These are phyloP conservation scores for Fusarium fujikuroi DNA, from an alignment of 2,329 filamentous ascomycete species.

Conservation along the genomic window DNA sequence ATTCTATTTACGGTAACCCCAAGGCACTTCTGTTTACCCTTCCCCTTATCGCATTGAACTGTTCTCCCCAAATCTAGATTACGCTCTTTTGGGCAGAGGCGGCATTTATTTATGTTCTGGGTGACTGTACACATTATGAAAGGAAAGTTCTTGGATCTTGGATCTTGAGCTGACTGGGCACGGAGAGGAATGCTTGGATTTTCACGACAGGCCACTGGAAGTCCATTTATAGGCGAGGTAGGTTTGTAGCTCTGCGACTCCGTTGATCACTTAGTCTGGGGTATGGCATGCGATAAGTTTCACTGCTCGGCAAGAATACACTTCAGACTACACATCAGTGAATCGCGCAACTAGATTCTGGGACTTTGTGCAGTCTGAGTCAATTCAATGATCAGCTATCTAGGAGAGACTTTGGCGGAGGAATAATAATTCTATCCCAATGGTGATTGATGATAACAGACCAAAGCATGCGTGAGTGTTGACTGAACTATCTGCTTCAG, in stretches of 20 bases:
- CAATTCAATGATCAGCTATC: rapidly evolving
- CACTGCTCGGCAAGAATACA: background rate
- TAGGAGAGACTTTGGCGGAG: background rate
- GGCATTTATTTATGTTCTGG: background rate
- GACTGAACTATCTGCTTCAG: background rate
- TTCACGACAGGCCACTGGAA: rapidly evolving
- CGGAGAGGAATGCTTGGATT: no score
- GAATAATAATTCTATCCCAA: background rate
- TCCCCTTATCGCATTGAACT: background rate
- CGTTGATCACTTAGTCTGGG: background rate
- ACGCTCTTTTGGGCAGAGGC: background rate
- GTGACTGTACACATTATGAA: background rate
- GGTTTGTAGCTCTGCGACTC: rapidly evolving
- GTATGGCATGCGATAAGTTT: rapidly evolving
- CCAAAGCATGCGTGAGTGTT: background rate
- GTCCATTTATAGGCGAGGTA: rapidly evolving
- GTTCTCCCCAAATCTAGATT: background rate
- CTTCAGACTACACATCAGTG: background rate
- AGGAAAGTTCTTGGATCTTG: rapidly evolving
- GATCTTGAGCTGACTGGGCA: no score
- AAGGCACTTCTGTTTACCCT: background rate
- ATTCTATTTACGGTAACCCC: background rate
- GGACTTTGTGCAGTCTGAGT: rapidly evolving
- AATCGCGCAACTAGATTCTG: background rate
- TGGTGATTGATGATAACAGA: rapidly evolving